Conservation (phyloP, 192 early-diverging fungal genomes). For the Geranomyces michiganensis region DNA sequence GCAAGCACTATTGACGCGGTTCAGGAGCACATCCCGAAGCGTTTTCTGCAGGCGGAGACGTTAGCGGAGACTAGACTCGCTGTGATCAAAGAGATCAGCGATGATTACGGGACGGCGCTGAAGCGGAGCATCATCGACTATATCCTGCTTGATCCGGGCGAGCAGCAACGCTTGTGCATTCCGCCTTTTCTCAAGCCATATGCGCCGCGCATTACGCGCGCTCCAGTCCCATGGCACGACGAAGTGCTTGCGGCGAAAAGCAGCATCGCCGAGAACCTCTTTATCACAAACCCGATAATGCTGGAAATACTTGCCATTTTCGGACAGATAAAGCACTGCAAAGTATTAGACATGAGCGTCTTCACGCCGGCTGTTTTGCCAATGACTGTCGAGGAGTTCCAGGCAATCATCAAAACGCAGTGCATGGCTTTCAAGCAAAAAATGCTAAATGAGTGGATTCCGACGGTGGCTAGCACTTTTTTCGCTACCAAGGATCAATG, state of each 20-base stretch:
- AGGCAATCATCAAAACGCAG: conserved; percentile 54
- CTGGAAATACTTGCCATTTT: conserved; percentile 50
- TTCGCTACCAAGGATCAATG: conserved; percentile 59
- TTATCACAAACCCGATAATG: conserved; percentile 63
- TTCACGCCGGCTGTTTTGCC: conserved; percentile 52
- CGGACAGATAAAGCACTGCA: conserved; percentile 39
- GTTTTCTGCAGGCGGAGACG: conserved; percentile 31
- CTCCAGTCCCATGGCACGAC: conserved; percentile 67
- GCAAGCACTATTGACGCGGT: conserved; percentile 32
- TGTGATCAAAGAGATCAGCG: conserved; percentile 48
- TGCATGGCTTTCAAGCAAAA: conserved; percentile 55
- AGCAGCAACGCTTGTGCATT: conserved; percentile 53
- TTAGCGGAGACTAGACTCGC: conserved; percentile 31
- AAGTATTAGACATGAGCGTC: conserved; percentile 54
- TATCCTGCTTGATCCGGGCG: conserved; percentile 56
- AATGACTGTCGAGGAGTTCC: conserved; percentile 62
- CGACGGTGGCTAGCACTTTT: conserved; percentile 60
- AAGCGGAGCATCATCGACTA: conserved; percentile 62
- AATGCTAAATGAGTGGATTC: conserved; percentile 66
- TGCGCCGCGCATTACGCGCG: conserved; percentile 49
- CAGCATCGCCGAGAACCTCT: conserved; percentile 51
- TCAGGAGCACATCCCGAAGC: conserved; percentile 35
- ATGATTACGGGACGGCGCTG: conserved; percentile 46
- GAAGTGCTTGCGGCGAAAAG: conserved; percentile 35
- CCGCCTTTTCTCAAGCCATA: conserved; percentile 42